Percentiles rank a stretch among this genome's conserved stretches.
Evolutionary conservation across 1,284 basidiomycete species (phyloP).

Genomic region (Cystobasidiaceae sp.): DNA sequence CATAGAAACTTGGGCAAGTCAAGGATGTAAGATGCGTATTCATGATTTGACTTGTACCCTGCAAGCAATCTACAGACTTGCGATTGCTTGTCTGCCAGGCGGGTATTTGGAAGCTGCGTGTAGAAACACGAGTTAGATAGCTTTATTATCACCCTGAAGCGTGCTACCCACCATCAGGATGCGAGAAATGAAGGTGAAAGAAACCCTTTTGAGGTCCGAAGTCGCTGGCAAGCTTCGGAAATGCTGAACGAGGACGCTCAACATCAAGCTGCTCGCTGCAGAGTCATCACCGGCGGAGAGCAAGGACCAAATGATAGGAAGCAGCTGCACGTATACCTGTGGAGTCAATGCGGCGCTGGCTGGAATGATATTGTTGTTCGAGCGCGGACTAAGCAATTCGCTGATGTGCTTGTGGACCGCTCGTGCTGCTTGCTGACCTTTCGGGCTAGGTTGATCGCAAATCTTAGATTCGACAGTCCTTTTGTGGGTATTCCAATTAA

Average conservation of each 20-base stretch:
- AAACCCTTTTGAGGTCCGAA: slow-evolving; percentile 21
- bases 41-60: neutral
- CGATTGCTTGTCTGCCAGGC: neutral
- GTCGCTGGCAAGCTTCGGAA: neutral
- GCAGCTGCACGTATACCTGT: slow-evolving; percentile 61
- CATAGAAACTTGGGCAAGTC: slow-evolving; percentile 72
- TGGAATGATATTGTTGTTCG: neutral
- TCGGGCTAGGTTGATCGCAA: no score
- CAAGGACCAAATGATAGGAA: slow-evolving; percentile 79
- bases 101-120: neutral
- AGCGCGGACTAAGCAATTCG: slow-evolving; percentile 32
- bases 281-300: slow-evolving; percentile 44
- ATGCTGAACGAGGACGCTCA: slow-evolving; percentile 15
- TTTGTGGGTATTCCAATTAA: slow-evolving; percentile 53
- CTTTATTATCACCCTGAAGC: neutral
- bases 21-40: slow-evolving; percentile 57
- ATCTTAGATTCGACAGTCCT: slow-evolving; percentile 1
- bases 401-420: no score
- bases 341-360: slow-evolving; percentile 43
- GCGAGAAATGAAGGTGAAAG: slow-evolving; percentile 32
- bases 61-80: neutral
- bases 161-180: slow-evolving; percentile 57
- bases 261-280: neutral
- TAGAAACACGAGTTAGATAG: neutral
- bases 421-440: no score